Conservation (phyloP, 2,329 filamentous ascomycete species). For the Fusarium verticillioides region DNA sequence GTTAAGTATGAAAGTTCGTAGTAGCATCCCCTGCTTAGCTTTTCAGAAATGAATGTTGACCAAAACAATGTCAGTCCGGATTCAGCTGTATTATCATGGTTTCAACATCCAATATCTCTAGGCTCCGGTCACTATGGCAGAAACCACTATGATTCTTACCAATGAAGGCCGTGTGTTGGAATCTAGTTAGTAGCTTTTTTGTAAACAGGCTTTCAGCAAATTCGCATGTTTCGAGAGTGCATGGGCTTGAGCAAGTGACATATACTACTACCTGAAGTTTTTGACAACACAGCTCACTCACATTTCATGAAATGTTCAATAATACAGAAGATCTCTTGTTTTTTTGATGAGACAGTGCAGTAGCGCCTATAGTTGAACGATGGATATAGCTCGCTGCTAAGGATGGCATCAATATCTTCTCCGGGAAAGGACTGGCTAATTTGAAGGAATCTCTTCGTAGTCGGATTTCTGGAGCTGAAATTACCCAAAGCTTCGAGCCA, state of each 20-base stretch:
- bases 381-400: background rate
- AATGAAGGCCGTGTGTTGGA: accelerated
- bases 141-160: accelerated
- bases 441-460: background rate
- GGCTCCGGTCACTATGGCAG: background rate
- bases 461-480: background rate
- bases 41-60: background rate
- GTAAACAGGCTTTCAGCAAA: accelerated
- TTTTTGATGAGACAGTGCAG: too few species aligned
- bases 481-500: accelerated
- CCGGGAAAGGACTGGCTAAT: background rate
- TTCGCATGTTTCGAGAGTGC: background rate
- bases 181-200: background rate
- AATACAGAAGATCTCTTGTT: accelerated
- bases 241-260: background rate
- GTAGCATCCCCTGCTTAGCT: background rate
- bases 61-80: background rate
- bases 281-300: background rate
- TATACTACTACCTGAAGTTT: too few species aligned
- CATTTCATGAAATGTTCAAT: background rate
- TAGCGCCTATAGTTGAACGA: background rate
- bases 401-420: background rate
- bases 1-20: too few species aligned
- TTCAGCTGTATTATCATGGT: background rate
- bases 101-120: too few species aligned